phyloP scores from a whole-genome alignment of 225 moss, liverwort and hornwort species.

The Ulota crispa region DNA sequence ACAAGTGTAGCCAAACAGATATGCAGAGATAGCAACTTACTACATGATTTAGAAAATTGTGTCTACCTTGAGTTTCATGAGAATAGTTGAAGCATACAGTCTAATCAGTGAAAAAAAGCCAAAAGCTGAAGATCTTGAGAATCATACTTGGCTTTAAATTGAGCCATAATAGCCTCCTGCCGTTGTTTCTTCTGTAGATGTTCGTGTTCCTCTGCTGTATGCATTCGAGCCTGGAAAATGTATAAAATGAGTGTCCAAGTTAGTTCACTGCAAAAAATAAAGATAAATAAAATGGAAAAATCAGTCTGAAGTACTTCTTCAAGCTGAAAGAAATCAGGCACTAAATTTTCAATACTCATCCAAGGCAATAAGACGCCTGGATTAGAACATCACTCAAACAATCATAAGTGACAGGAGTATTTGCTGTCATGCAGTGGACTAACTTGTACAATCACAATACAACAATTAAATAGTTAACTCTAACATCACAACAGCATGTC shows the following conservation, averaged over 20 bases:
- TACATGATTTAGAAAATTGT: neutral
- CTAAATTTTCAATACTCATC: neutral
- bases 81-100: slow-evolving; percentile 4
- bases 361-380: neutral
- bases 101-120: neutral
- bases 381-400: neutral
- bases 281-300: neutral
- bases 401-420: neutral
- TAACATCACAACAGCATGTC: neutral
- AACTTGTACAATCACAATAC: neutral
- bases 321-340: neutral
- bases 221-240: slow-evolving; percentile 40
- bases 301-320: slow-evolving; percentile 10
- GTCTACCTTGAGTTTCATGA: slow-evolving; percentile 5
- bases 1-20: neutral
- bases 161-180: slow-evolving; percentile 91
- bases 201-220: slow-evolving; percentile 58
- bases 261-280: slow-evolving; percentile 13
- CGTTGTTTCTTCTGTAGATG: slow-evolving; percentile 86
- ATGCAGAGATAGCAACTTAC: neutral
- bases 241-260: neutral
- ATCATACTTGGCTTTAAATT: slow-evolving; percentile 84
- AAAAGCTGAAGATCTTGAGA: neutral
- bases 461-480: neutral
- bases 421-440: neutral